These are phyloP conservation scores for Aureobasidium sp. DNA, from an alignment of 2,329 filamentous ascomycete genomes.

Conservation along the genomic window DNA sequence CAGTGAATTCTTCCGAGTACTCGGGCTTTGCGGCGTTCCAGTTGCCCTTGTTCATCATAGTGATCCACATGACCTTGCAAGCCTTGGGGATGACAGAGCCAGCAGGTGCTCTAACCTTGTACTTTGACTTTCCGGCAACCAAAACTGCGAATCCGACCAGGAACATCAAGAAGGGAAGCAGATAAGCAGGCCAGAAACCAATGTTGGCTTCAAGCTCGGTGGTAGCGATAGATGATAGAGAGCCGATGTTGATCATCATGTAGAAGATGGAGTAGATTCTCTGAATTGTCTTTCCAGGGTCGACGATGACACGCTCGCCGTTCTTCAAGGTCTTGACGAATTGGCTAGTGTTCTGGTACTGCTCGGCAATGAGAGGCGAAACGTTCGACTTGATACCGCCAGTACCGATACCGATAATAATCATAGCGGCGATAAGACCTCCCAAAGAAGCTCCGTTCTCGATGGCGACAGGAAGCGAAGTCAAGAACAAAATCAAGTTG, in stretches of 20 bases:
- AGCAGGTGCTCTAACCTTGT: conserved; percentile 42
- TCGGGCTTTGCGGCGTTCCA: conserved; percentile 58
- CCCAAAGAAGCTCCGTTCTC: conserved; percentile 27
- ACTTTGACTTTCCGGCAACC: conserved; percentile 26
- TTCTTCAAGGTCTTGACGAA: conserved; percentile 28
- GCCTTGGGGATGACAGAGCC: conserved; percentile 58
- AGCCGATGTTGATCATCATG: conserved; percentile 60
- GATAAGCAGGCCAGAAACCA: conserved; percentile 57
- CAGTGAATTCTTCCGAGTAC: conserved; percentile 47
- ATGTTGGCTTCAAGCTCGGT: conserved; percentile 57
- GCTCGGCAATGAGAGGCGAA: conserved; percentile 37
- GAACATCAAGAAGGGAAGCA: conserved; percentile 55
- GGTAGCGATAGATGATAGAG: conserved; percentile 57
- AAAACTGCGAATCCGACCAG: conserved; percentile 50
- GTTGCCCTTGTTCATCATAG: conserved; percentile 39
- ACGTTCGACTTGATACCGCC: conserved; percentile 70
- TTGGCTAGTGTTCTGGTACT: conserved; percentile 31
- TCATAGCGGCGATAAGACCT: conserved; percentile 32
- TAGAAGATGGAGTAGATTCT: conserved; percentile 53
- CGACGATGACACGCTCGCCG: conserved; percentile 38
- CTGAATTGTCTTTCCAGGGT: conserved; percentile 36
- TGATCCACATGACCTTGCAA: conserved; percentile 54
- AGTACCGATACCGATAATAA: conserved; percentile 31
- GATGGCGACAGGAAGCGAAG: conserved; percentile 19
- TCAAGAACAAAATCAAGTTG: conserved; percentile 23